Percentiles rank a stretch among this genome's conserved stretches.
phyloP scores from a whole-genome alignment of 1,139 yeast genomes.

The Candida frijolesensis region DNA sequence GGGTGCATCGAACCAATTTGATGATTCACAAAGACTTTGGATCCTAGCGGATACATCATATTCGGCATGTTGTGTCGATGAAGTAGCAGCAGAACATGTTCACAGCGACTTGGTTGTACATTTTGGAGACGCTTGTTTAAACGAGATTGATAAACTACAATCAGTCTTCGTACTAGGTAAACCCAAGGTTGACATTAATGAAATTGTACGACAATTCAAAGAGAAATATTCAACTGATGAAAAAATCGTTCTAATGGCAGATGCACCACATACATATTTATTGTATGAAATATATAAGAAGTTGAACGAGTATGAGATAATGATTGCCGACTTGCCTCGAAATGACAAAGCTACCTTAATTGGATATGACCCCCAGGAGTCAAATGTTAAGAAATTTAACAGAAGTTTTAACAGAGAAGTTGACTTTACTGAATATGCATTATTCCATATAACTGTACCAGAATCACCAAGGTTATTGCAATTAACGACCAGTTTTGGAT shows the following conservation, averaged over 20 bases:
- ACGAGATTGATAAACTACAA: slow-evolving; percentile 69
- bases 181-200: slow-evolving; percentile 49
- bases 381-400: slow-evolving; percentile 8
- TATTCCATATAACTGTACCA: slow-evolving; percentile 75
- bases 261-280: slow-evolving; percentile 57
- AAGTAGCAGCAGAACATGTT: slow-evolving; percentile 95
- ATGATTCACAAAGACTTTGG: slow-evolving; percentile 50
- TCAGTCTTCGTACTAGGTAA: slow-evolving; percentile 78
- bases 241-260: slow-evolving; percentile 63
- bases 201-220: slow-evolving; percentile 37
- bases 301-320: slow-evolving; percentile 47
- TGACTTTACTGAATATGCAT: slow-evolving; percentile 42
- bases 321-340: slow-evolving; percentile 51
- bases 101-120: slow-evolving; percentile 83
- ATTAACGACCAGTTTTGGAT: slow-evolving; percentile 67
- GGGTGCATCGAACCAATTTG: background rate
- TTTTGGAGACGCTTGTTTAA: slow-evolving; percentile 93
- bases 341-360: slow-evolving; percentile 36
- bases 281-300: slow-evolving; percentile 34
- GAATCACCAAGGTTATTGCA: slow-evolving; percentile 78
- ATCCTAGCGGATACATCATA: slow-evolving; percentile 93
- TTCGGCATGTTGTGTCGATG: slow-evolving; percentile 94
- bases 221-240: slow-evolving; percentile 35
- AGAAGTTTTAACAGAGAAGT: slow-evolving; percentile 19
- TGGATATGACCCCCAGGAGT: slow-evolving; percentile 35